These are phyloP conservation scores for Nevesoporus exiguus DNA, from an alignment of 768 basidiomycete species.

Conservation along the genomic window DNA sequence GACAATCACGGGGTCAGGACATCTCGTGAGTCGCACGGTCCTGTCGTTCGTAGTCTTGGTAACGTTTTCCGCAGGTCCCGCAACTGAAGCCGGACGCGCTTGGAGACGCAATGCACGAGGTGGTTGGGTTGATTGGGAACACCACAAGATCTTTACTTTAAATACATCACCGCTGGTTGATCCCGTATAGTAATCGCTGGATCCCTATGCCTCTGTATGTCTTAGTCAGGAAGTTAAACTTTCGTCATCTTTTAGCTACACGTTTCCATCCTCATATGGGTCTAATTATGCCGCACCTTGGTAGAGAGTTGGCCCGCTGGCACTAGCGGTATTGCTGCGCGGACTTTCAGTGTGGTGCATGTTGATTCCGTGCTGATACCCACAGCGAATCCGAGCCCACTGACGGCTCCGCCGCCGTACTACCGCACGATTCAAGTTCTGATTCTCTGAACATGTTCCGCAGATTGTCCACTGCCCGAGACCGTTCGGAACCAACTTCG, in stretches of 20 bases:
- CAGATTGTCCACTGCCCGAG: conserved; percentile 1
- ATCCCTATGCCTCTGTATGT: neutral
- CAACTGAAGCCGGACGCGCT: conserved; percentile 30
- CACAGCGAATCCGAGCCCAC: neutral
- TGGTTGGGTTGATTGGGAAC: conserved; percentile 17
- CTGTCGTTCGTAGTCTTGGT: neutral
- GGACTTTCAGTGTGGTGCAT: neutral
- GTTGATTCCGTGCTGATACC: neutral
- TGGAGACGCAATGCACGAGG: conserved; percentile 24
- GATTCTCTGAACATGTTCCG: conserved; percentile 16
- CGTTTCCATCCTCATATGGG: neutral
- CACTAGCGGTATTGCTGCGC: neutral
- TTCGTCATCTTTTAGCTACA: neutral
- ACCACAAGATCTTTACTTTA: conserved; percentile 13
- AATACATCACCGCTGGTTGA: neutral
- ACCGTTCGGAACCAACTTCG: conserved; percentile 7
- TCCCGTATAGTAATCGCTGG: neutral
- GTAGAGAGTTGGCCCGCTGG: neutral
- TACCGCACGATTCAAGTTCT: neutral
- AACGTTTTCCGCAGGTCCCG: conserved; percentile 17
- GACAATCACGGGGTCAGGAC: conserved; percentile 27
- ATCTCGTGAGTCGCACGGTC: conserved; percentile 20
- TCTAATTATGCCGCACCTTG: neutral
- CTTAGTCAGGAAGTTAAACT: neutral
- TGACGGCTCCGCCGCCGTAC: neutral